These are phyloP conservation scores for Neurospora hispaniola DNA, from an alignment of 495 filamentous ascomycete species.

Conservation along the genomic window DNA sequence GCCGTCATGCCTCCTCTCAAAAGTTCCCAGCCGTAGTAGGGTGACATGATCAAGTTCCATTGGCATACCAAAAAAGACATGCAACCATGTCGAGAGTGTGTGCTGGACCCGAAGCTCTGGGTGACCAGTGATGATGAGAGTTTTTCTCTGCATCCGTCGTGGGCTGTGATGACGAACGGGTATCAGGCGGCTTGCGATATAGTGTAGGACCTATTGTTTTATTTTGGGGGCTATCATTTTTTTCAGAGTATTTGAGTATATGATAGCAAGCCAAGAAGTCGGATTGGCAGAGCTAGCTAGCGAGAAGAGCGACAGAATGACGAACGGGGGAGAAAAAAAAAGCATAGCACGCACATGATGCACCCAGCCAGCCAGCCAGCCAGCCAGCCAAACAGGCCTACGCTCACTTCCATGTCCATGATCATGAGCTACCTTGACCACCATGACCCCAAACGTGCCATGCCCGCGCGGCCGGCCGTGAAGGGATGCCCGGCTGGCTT, in stretches of 20 bases:
- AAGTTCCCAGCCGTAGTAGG: neutral
- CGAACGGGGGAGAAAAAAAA: neutral
- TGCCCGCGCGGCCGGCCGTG: neutral
- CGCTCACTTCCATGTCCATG: neutral
- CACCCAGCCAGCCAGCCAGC: too few species aligned
- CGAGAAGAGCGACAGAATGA: neutral
- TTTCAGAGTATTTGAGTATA: neutral
- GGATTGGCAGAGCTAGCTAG: neutral
- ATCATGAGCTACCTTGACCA: neutral
- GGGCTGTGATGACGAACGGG: neutral
- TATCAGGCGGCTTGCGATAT: neutral
- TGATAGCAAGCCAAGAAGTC: neutral
- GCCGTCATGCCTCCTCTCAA: neutral
- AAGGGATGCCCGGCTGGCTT: neutral
- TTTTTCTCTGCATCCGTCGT: neutral
- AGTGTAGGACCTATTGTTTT: neutral
- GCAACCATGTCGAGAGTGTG: neutral
- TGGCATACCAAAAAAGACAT: neutral
- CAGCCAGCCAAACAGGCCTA: too few species aligned
- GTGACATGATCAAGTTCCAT: neutral
- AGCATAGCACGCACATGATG: too few species aligned
- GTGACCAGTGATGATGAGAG: neutral
- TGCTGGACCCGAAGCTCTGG: neutral
- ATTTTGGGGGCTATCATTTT: neutral
- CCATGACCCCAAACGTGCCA: neutral